Conservation (phyloP, 2,329 filamentous ascomycete genomes). For the Nannizziopsis arthrosporioides region DNA sequence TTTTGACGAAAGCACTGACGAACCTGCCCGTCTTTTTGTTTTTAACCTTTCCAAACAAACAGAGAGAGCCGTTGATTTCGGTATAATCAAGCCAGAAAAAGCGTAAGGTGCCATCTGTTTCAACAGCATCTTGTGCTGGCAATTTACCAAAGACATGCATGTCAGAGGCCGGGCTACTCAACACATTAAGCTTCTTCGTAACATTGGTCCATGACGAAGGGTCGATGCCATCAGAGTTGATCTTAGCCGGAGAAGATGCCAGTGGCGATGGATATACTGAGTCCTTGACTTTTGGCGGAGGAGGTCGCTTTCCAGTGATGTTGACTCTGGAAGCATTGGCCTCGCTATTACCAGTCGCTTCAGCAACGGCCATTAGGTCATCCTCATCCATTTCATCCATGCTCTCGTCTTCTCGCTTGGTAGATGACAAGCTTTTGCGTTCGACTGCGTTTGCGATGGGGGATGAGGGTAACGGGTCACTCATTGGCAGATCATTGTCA, state of each 20-base stretch:
- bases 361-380: conserved; percentile 73
- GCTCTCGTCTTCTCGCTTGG: conserved; percentile 32
- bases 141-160: conserved; percentile 61
- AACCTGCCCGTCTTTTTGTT: conserved; percentile 70
- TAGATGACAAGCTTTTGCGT: conserved; percentile 48
- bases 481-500: conserved; percentile 72
- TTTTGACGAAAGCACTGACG: conserved; percentile 87
- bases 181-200: conserved; percentile 71
- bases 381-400: conserved; percentile 63
- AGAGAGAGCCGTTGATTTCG: conserved; percentile 81
- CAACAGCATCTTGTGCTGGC: conserved; percentile 71
- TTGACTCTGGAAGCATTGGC: conserved; percentile 65
- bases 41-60: conserved; percentile 89
- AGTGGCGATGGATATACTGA: conserved; percentile 56
- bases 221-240: conserved; percentile 53
- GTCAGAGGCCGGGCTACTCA: conserved; percentile 60
- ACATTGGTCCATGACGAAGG: conserved; percentile 80
- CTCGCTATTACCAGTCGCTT: conserved; percentile 53
- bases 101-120: conserved; percentile 78
- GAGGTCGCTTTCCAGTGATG: conserved; percentile 65
- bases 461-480: conserved; percentile 75
- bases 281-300: conserved; percentile 57
- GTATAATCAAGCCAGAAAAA: conserved; percentile 98
- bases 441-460: conserved; percentile 68
- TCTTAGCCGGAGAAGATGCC: conserved; percentile 63